phyloP scores from a whole-genome alignment of 257 asterid species.

The Paraleonurus japonicus region DNA sequence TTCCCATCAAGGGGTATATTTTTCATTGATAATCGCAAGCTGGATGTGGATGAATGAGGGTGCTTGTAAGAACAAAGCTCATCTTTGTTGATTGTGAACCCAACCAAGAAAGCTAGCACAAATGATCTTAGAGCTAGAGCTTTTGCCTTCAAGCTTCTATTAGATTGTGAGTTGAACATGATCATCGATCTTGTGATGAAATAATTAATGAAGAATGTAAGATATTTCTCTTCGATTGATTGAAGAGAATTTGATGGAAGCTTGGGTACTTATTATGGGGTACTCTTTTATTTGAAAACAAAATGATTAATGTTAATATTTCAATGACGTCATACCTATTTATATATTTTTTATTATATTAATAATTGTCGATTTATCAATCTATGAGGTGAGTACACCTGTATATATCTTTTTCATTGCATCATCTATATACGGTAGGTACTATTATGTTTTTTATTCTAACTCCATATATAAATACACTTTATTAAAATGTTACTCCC shows the following conservation, averaged over 20 bases:
- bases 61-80: slow-evolving; percentile 31
- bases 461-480: background rate
- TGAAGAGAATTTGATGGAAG: slow-evolving; percentile 41
- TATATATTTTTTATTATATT: too few relatives aligned
- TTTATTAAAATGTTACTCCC: too few relatives aligned
- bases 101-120: slow-evolving; percentile 36
- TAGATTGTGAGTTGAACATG: slow-evolving; percentile 32
- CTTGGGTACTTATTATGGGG: background rate
- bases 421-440: too few relatives aligned
- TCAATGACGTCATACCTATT: background rate
- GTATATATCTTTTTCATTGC: too few relatives aligned
- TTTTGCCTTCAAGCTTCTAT: slow-evolving; percentile 36
- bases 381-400: too few relatives aligned
- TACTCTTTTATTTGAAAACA: background rate
- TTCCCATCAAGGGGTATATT: slow-evolving; percentile 50
- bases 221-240: background rate
- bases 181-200: background rate
- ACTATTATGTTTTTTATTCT: too few relatives aligned
- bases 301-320: background rate
- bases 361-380: too few relatives aligned
- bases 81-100: slow-evolving; percentile 40
- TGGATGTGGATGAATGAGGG: slow-evolving; percentile 22
- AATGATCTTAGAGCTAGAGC: slow-evolving; percentile 30
- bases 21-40: slow-evolving; percentile 24
- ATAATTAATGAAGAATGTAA: background rate